phyloP scores from a whole-genome alignment of 192 early-diverging fungal genomes.

The Coemansia sp. region DNA sequence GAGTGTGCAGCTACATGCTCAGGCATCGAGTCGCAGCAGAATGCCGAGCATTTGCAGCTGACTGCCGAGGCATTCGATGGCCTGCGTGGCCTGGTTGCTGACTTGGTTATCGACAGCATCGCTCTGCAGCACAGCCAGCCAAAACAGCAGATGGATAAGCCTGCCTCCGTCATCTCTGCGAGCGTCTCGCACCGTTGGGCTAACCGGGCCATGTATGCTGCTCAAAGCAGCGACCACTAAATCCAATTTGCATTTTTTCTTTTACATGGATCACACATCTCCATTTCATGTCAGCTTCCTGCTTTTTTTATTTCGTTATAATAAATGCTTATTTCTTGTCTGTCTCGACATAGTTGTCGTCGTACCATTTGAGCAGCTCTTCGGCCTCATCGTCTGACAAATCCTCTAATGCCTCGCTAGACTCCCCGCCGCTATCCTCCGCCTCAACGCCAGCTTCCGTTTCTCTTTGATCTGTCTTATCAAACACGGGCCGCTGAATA shows the following conservation, averaged over 20 bases:
- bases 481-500: constrained; percentile 37
- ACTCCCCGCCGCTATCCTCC: constrained; percentile 1
- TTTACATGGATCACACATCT: too few species aligned
- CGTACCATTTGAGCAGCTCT: constrained; percentile 52
- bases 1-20: constrained; percentile 76
- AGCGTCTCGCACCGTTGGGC: constrained; percentile 43
- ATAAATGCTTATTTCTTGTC: neutral
- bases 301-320: too few species aligned
- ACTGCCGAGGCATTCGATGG: constrained; percentile 55
- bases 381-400: constrained; percentile 44
- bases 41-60: constrained; percentile 63
- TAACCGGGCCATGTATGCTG: constrained; percentile 30
- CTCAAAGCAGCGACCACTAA: constrained; percentile 44
- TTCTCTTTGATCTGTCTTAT: constrained; percentile 1
- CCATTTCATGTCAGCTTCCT: too few species aligned
- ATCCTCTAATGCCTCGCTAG: constrained; percentile 16
- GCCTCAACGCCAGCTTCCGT: neutral
- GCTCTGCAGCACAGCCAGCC: constrained; percentile 23
- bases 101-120: constrained; percentile 40
- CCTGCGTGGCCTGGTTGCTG: constrained; percentile 42
- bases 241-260: neutral
- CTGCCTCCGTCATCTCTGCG: constrained; percentile 32
- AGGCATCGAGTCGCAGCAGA: constrained; percentile 67
- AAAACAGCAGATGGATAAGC: constrained; percentile 12
- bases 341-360: constrained; percentile 27